Percentiles rank a stretch among this genome's conserved stretches.
Evolutionary conservation across 306 rosid species (phyloP).

Genomic region (Quillaja saponaria): DNA sequence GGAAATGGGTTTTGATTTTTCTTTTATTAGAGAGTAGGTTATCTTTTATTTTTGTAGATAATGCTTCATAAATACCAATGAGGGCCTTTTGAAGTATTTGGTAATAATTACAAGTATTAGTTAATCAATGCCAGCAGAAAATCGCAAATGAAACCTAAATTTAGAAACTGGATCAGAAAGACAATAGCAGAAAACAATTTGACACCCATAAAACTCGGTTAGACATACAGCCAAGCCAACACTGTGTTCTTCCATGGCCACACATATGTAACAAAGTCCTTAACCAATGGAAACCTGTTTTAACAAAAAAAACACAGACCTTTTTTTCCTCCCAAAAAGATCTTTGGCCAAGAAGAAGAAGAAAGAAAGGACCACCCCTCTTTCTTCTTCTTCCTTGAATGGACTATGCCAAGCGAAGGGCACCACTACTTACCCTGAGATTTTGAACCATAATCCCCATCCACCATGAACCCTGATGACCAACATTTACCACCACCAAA

Average conservation of each 20-base stretch:
- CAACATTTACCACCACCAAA: slow-evolving; percentile 13
- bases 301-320: not conserved
- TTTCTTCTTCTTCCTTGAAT: not conserved
- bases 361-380: not conserved
- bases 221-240: not conserved
- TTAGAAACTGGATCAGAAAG: slow-evolving; percentile 5
- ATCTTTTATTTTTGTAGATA: slow-evolving; percentile 6
- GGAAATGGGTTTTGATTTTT: not conserved
- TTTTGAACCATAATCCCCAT: not conserved
- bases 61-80: slow-evolving; percentile 3
- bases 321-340: not conserved
- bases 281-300: slow-evolving; percentile 29
- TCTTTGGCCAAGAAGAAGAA: not conserved
- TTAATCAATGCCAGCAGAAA: not conserved
- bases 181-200: not conserved
- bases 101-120: no score
- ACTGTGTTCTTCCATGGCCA: slow-evolving; percentile 26
- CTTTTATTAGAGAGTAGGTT: not conserved
- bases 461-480: slow-evolving; percentile 22
- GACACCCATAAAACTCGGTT: slow-evolving; percentile 1
- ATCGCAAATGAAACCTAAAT: slow-evolving; percentile 27
- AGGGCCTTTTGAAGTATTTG: not conserved
- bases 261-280: slow-evolving; percentile 45
- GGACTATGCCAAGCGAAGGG: slow-evolving; percentile 7
- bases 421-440: not conserved